Evolutionary conservation across 1,284 basidiomycete genomes (phyloP), one percentile per base, ranked within the genome.

Genomic region (Puccinia horiana): DNA sequence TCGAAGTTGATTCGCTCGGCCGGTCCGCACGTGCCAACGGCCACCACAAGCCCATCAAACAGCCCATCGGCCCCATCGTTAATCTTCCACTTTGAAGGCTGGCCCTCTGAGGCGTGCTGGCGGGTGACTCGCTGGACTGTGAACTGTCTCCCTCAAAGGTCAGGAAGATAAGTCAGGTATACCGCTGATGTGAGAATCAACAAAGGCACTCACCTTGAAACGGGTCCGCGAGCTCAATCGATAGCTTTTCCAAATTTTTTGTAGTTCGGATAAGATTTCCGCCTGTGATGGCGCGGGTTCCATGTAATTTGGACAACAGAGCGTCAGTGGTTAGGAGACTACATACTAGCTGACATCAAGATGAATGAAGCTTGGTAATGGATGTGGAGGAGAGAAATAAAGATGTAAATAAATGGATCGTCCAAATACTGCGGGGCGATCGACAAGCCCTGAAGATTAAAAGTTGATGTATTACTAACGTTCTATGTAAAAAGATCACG

Each of bases 41-140:
- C 70, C n/a, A 81, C 80, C 58, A 81, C 73, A 29, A 81, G 32
- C 16, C 40, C 80, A 63, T 81, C 80, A 56, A 81, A 81, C 3
- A 81, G 29, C 18, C 80, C 80, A 37, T 74, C 72, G 35, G n/a
- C 42, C 1, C 72, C 72, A 26, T 76, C 49, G 70, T 81, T 75
- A n/a, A 81, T 76, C 23, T 44, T 40, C 80, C 80, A 81, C 32
- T 76, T 72, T 8, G 44, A 52, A 23, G 61, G 56, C 37, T 58
- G 58, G n/a, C 42, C 80, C 2, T 75, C 35, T 23, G 32, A 32
- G 32, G 49, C 52, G 40, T 65, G 26, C 32, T 61, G 20, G 29
- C 69, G 67, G 29, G 23, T 73, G 20, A 81, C 67, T 72, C 65
- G 52, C 14, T 58, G 26, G 52, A 81, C 80, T 5, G 58, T 67